These are phyloP conservation scores for Xerocomus minutiporus DNA, from an alignment of 1,284 basidiomycete genomes.

Conservation along the genomic window DNA sequence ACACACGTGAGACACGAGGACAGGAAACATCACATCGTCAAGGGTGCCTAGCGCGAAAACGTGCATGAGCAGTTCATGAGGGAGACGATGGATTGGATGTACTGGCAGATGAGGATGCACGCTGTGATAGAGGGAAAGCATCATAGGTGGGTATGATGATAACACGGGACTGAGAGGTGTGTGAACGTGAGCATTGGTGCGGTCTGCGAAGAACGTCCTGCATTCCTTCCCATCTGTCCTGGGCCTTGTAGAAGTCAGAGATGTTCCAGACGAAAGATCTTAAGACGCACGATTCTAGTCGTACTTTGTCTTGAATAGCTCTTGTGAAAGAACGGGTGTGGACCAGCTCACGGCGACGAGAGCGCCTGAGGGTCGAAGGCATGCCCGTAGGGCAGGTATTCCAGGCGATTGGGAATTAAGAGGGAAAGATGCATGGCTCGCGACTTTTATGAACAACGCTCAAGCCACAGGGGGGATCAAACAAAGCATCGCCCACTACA, in stretches of 20 bases:
- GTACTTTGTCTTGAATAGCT: constrained; percentile 36
- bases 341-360: constrained; percentile 34
- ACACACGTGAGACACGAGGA: constrained; percentile 62
- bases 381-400: constrained; percentile 26
- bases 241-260: constrained; percentile 16
- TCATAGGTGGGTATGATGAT: constrained; percentile 28
- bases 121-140: constrained; percentile 24
- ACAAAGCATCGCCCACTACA: neutral
- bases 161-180: constrained; percentile 1
- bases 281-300: constrained; percentile 26
- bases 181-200: constrained; percentile 18
- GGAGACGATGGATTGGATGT: constrained; percentile 53
- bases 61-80: constrained; percentile 56
- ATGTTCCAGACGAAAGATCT: neutral
- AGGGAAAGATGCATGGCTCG: constrained; percentile 9
- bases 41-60: constrained; percentile 59
- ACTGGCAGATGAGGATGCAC: constrained; percentile 15
- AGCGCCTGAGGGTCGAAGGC: constrained; percentile 37
- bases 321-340: constrained; percentile 35
- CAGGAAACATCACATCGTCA: constrained; percentile 50
- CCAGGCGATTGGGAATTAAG: constrained; percentile 12
- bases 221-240: constrained; percentile 19
- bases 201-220: constrained; percentile 22
- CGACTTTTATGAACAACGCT: constrained; percentile 28
- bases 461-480: constrained; percentile 31